A percentile compares a stretch with the other conserved stretches of the same genome.
These are phyloP conservation scores for Corymbia citriodora DNA, from an alignment of 441 rosid species.

Conservation along the genomic window DNA sequence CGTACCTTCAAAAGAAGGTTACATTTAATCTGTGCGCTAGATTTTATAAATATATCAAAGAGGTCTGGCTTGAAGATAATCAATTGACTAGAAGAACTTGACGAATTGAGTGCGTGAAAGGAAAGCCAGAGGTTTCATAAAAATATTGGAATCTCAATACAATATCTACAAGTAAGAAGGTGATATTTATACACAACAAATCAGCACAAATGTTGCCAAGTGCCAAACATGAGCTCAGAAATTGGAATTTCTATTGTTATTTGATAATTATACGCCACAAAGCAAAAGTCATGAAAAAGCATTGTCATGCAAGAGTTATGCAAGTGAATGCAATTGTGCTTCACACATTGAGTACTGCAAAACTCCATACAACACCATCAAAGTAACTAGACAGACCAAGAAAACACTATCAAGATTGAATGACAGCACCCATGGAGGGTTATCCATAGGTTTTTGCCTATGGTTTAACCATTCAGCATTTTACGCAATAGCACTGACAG, in stretches of 20 bases:
- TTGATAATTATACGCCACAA: background rate
- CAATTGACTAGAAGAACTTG: conserved; percentile 74
- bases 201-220: background rate
- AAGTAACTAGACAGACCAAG: background rate
- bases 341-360: background rate
- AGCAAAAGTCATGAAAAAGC: background rate
- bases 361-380: background rate
- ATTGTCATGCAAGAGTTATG: background rate
- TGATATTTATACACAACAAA: background rate
- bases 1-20: conserved; percentile 73
- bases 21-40: conserved; percentile 57
- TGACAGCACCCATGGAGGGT: background rate
- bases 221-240: too few species aligned
- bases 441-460: background rate
- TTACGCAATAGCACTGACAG: background rate
- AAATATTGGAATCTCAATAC: too few species aligned
- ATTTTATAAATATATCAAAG: conserved; percentile 53
- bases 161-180: background rate
- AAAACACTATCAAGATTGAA: background rate
- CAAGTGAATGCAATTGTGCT: background rate
- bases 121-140: conserved; percentile 31
- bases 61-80: conserved; percentile 55
- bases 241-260: too few species aligned
- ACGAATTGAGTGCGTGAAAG: conserved; percentile 71
- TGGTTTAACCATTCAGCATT: background rate